These are phyloP conservation scores for Carpinus fangiana DNA, from an alignment of 306 rosid genomes.

Conservation along the genomic window DNA sequence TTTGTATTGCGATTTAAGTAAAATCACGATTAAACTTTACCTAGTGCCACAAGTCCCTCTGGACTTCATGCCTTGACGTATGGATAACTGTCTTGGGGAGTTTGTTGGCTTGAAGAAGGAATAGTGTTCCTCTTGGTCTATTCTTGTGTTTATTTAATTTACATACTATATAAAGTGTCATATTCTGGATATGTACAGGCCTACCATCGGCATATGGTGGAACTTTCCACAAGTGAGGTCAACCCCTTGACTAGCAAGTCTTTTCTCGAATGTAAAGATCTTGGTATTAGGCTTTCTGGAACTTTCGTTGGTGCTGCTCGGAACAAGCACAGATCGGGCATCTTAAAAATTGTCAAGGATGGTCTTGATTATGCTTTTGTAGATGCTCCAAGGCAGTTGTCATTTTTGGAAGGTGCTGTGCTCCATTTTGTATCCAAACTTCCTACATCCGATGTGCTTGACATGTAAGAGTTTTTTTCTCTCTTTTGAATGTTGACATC, in stretches of 20 bases:
- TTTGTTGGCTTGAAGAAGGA: constrained; percentile 4
- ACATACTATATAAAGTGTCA: neutral
- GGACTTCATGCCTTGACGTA: neutral
- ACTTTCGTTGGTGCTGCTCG: constrained; percentile 78
- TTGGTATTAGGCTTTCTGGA: constrained; percentile 85
- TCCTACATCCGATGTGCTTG: constrained; percentile 68
- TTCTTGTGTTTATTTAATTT: neutral
- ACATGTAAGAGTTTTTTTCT: constrained; percentile 55
- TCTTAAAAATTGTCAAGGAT: constrained; percentile 68
- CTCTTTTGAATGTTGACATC: constrained; percentile 20
- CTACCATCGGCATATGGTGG: constrained; percentile 52
- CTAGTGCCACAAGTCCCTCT: neutral
- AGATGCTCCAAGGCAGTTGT: constrained; percentile 75
- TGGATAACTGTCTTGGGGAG: neutral
- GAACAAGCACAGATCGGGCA: constrained; percentile 69
- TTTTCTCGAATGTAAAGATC: constrained; percentile 68
- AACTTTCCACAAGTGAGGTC: constrained; percentile 48
- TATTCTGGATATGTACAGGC: constrained; percentile 47
- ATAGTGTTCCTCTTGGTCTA: neutral
- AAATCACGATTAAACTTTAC: neutral
- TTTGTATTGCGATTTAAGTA: neutral
- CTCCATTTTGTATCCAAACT: constrained; percentile 76
- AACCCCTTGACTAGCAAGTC: constrained; percentile 53
- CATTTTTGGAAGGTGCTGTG: constrained; percentile 74
- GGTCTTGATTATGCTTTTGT: constrained; percentile 85